Percentiles rank a stretch among this genome's conserved stretches.
Conservation (phyloP, 2,329 filamentous ascomycete genomes). For the Epichloe gansuensis region DNA sequence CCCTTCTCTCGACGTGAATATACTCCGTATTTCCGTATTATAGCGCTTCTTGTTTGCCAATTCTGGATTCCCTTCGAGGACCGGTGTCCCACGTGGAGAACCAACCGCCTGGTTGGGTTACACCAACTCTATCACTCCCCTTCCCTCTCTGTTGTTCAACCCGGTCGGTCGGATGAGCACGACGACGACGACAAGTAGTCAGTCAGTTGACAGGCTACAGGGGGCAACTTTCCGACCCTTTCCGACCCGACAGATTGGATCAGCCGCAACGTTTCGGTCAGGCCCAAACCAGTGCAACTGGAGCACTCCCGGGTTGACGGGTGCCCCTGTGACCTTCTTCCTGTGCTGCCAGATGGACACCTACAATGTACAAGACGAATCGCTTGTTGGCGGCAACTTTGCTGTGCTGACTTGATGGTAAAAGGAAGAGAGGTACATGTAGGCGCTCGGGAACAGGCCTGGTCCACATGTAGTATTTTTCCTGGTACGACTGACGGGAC, state of each 20-base stretch:
- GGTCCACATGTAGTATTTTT: neutral
- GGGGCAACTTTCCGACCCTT: constrained; percentile 4
- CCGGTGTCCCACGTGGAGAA: constrained; percentile 6
- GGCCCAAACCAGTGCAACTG: constrained; percentile 3
- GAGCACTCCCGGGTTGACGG: neutral
- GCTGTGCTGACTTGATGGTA: neutral
- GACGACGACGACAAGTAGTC: neutral
- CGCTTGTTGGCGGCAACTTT: neutral
- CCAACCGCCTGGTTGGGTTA: constrained; percentile 5
- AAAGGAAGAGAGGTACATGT: neutral
- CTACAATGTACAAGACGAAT: neutral
- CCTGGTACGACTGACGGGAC: neutral
- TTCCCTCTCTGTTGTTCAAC: neutral
- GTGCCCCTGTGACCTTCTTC: neutral
- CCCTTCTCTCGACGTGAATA: neutral
- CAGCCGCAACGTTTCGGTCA: constrained; percentile 6
- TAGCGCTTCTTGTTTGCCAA: neutral
- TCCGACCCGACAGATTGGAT: constrained; percentile 8
- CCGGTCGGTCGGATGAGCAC: constrained; percentile 3
- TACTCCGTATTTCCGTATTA: too few species aligned
- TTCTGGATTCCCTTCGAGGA: neutral
- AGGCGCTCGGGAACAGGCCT: neutral
- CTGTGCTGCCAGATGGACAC: neutral
- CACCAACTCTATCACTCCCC: constrained; percentile 1
- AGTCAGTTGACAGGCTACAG: neutral